Base-by-base conservation (phyloP, 1,139 yeast species). In the Casaregolazyma lundiana region DNA sequence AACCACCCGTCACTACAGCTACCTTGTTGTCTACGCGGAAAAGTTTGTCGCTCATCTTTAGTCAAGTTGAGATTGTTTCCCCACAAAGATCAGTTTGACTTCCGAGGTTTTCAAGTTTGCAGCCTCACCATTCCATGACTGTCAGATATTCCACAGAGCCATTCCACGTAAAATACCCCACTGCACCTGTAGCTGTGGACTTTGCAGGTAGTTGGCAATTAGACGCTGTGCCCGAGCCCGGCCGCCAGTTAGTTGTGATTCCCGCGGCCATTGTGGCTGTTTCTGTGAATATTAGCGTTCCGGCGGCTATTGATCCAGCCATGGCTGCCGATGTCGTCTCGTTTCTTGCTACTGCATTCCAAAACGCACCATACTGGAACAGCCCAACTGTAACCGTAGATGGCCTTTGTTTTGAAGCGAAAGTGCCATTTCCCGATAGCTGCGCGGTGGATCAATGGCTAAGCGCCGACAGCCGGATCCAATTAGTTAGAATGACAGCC, bases 1-100 rank as follows among this genome's bases (percentile, higher is more conserved):
- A 78, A 35, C 90, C 89, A 15, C 92, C 94, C n/a, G 92, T 84
- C 53, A 84, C 73, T 11, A 81, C 77, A 1, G 87, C 90, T 6
- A 75, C 73, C 63, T 84, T 84, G 29, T 84, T 87, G 21, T 54
- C 54, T 18, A 57, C 41, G n/a, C 39, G 35, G 29, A 45, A 45
- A n/a, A 41, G 72, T 63, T 83, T 84, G 29, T 84, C 87, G 22
- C 51, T 53, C 19, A 56, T 39, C 9, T 11, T 50, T 37, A 44
- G 52, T 53, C 39, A 55, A 19, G 2, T 11, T 15, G 16, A 4
- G 21, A n/a, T n/a, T n/a, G n/a, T n/a, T 19, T 17, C 21, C 20
- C 21, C 20, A 17, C 37, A 19, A 11, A 4, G 19, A 11, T n/a
- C n/a, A n/a, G n/a, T 9, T 36, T 15, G 18, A 16, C 21, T n/a